These are phyloP conservation scores for Hyaloscypha finlandica DNA, from an alignment of 495 filamentous ascomycete genomes.

Conservation along the genomic window DNA sequence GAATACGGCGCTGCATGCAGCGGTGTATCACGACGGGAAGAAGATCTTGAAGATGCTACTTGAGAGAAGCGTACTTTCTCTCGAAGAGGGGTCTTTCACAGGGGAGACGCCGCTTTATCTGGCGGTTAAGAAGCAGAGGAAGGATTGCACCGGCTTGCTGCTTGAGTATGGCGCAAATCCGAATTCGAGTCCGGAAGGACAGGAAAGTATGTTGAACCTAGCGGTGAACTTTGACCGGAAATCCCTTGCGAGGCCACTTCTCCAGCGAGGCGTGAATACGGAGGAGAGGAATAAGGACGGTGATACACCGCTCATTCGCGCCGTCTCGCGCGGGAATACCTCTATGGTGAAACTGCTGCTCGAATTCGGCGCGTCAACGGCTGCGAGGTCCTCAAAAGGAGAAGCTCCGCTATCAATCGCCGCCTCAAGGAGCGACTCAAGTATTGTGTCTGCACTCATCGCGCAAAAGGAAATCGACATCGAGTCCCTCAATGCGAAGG, in stretches of 20 bases:
- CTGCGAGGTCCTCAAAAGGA: constrained; percentile 4
- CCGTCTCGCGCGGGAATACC: not conserved
- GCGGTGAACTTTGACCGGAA: not conserved
- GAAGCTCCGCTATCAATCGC: constrained; percentile 6
- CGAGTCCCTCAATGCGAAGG: constrained; percentile 12
- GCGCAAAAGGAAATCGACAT: constrained; percentile 17
- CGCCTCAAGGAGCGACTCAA: constrained; percentile 1
- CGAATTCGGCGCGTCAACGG: constrained; percentile 5
- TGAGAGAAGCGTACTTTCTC: not conserved
- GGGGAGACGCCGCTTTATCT: constrained; percentile 13
- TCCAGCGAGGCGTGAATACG: constrained; percentile 4
- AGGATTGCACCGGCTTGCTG: not conserved
- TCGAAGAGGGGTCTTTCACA: constrained; percentile 2
- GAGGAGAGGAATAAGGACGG: constrained; percentile 14
- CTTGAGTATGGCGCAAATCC: constrained; percentile 11
- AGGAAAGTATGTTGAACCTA: constrained; percentile 13
- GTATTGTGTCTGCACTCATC: constrained; percentile 1
- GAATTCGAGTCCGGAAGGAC: not conserved
- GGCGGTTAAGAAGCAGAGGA: not conserved
- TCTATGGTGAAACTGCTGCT: constrained; percentile 4
- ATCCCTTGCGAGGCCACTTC: constrained; percentile 5
- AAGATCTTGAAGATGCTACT: constrained; percentile 9
- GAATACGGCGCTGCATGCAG: not conserved
- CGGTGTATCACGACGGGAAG: constrained; percentile 3
- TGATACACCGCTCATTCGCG: constrained; percentile 3